Conservation (phyloP, 2,329 filamentous ascomycete genomes). For the Pseudogymnoascus sp. region DNA sequence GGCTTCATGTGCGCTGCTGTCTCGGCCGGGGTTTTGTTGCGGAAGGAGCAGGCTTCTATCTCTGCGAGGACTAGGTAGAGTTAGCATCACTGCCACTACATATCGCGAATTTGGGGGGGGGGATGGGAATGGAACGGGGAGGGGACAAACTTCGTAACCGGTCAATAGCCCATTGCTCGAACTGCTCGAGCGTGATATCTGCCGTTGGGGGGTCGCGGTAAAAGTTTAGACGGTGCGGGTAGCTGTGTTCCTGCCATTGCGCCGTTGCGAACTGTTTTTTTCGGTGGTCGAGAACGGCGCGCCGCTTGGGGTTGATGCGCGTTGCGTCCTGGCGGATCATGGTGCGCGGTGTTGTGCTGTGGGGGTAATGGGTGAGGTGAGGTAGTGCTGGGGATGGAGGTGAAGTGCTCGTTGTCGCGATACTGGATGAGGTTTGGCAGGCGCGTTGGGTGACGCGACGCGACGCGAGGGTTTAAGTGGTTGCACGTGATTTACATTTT, state of each 20-base stretch:
- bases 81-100: conserved; percentile 26
- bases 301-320: conserved; percentile 53
- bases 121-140: neutral
- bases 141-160: conserved; percentile 61
- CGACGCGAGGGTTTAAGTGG: conserved; percentile 5
- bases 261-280: conserved; percentile 80
- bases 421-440: neutral
- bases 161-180: conserved; percentile 98
- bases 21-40: conserved; percentile 78
- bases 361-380: neutral
- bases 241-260: conserved; percentile 67
- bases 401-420: neutral
- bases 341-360: neutral
- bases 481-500: neutral
- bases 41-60: conserved; percentile 89
- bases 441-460: conserved; percentile 1
- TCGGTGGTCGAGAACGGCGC: conserved; percentile 67
- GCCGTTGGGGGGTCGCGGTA: conserved; percentile 81
- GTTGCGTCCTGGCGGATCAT: conserved; percentile 27
- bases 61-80: conserved; percentile 55
- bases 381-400: neutral
- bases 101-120: neutral
- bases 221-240: conserved; percentile 84
- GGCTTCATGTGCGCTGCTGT: conserved; percentile 77
- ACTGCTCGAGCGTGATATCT: conserved; percentile 93